phyloP scores from a whole-genome alignment of 2,329 filamentous ascomycete genomes.

The Fusarium piperis region DNA sequence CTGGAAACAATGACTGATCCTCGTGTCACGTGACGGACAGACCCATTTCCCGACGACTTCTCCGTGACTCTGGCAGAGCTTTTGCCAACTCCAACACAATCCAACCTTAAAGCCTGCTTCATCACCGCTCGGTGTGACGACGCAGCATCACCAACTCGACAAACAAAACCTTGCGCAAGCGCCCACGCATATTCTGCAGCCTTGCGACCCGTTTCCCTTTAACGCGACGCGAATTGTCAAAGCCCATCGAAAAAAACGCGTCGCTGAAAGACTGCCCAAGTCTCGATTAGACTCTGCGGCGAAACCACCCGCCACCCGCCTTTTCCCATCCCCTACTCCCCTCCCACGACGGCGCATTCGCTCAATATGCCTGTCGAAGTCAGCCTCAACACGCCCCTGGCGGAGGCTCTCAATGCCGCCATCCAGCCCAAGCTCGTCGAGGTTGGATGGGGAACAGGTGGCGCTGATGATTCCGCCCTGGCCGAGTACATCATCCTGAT shows the following conservation, averaged over 20 bases:
- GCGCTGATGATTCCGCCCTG: conserved; percentile 80
- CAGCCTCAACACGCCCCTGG: conserved; percentile 80
- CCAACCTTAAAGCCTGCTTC: conserved; percentile 32
- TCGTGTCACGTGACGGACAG: conserved; percentile 41
- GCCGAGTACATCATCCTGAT: conserved; percentile 98
- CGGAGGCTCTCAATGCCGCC: conserved; percentile 80
- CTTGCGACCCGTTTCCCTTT: conserved; percentile 29
- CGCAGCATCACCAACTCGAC: conserved; percentile 19
- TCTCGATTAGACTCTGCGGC: conserved; percentile 28
- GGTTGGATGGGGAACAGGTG: conserved; percentile 88
- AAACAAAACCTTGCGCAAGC: conserved; percentile 20
- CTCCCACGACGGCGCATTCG: conserved; percentile 11
- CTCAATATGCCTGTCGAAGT: conserved; percentile 80
- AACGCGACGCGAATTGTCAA: conserved; percentile 41
- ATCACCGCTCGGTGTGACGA: conserved; percentile 30
- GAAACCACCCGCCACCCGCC: conserved; percentile 35
- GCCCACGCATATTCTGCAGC: conserved; percentile 6
- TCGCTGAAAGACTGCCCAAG: conserved; percentile 29
- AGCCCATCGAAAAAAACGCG: conserved; percentile 33
- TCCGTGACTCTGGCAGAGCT: conserved; percentile 40
- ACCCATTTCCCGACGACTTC: conserved; percentile 44
- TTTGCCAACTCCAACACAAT: conserved; percentile 40
- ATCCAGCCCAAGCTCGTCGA: conserved; percentile 94
- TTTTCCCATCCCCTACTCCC: conserved; percentile 10
- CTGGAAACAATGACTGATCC: conserved; percentile 22